Evolutionary conservation across 345 rosid genomes (phyloP), one percentile per base, ranked within the genome.

Genomic region (Citrus trifoliata): DNA sequence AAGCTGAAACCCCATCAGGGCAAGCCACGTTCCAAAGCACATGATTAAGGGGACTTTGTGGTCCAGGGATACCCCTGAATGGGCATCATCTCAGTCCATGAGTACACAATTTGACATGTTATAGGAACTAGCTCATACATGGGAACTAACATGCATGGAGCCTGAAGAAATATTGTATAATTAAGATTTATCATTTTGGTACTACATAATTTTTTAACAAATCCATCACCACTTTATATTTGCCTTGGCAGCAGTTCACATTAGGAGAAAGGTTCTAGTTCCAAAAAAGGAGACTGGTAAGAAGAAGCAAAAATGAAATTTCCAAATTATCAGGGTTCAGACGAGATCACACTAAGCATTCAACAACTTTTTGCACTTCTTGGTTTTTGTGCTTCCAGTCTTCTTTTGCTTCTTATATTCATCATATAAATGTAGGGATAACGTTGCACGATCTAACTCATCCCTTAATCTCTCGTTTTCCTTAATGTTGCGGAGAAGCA

Each of bases 401-500:
- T 82, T 83, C 88, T 87, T 88, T 69, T 77, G 86, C 78, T 84
- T 80, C 89, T 85, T 84, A 32, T 85, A 87, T 74, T 88, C 87
- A 65, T 88, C 92, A 55, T 88, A 83, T 27, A 89, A 81, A 33
- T 80, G 83, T 18, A 91, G 83, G 46, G 87, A 79, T 58, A 80
- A 67, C 0, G 64, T 76, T 2, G 88, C 67, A 5, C 69, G 81
- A 67, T 86, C 87, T 67, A 85, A 76, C 73, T 89, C 90, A 14
- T 67, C 60, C 58, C 90, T 87, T 82, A 88, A 77, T 75, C 86
- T 89, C 88, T 90, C 88, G 2, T 83, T 89, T 80, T 88, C 97
- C 80, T 88, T 90, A 8, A 94, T 85, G 75, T 86, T 86, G 6
- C 37, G 78, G 30, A 93, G 85, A 55, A 92, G 80, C 58, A 30